Evolutionary conservation across 495 filamentous ascomycete genomes (phyloP).

Genomic region (Tuber magnatum): DNA sequence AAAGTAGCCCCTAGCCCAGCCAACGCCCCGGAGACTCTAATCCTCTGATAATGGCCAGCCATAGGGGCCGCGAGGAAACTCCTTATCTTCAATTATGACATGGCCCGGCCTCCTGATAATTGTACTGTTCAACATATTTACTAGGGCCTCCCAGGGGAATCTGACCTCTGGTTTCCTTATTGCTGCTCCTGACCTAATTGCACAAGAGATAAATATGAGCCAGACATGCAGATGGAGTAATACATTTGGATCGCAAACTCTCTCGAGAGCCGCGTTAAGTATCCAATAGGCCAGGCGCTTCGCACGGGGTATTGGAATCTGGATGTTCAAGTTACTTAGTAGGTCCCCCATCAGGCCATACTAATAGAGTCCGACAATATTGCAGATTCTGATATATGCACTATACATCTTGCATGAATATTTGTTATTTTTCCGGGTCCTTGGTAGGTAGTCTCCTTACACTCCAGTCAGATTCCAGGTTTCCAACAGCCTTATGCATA

Average conservation of each 20-base stretch:
- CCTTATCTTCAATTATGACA: neutral
- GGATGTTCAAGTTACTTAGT: neutral
- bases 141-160: no score
- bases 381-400: neutral
- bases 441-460: neutral
- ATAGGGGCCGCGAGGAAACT: neutral
- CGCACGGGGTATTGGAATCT: neutral
- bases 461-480: neutral
- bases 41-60: neutral
- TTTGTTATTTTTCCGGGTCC: neutral
- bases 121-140: neutral
- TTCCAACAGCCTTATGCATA: neutral
- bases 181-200: neutral
- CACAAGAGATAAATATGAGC: neutral
- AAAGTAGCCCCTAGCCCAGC: neutral
- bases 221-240: neutral
- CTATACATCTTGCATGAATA: neutral
- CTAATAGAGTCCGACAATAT: neutral
- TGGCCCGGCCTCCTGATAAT: neutral
- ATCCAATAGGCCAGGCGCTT: neutral
- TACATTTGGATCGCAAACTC: neutral
- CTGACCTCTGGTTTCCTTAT: neutral
- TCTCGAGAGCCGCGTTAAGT: neutral
- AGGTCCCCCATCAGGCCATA: neutral
- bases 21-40: neutral